phyloP scores from a whole-genome alignment of 768 basidiomycete species.

The Scleroderma bovista region DNA sequence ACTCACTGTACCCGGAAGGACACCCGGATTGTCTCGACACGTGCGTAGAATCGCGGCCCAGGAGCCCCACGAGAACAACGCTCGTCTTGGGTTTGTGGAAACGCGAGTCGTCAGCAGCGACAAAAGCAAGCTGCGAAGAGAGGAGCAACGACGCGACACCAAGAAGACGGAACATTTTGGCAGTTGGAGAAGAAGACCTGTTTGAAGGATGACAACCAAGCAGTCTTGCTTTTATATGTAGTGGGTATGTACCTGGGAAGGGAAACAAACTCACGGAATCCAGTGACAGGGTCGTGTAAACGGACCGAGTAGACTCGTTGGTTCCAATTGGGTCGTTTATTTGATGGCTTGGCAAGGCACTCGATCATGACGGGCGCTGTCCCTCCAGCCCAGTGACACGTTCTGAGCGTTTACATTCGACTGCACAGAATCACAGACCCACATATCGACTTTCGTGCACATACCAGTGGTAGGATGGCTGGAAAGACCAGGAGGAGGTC shows the following conservation, averaged over 20 bases:
- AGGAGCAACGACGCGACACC: constrained; percentile 4
- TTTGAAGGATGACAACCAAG: neutral
- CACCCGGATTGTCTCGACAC: constrained; percentile 8
- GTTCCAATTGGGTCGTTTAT: neutral
- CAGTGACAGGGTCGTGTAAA: neutral
- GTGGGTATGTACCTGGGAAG: neutral
- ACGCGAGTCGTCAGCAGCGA: constrained; percentile 1
- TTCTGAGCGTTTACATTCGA: too few relatives aligned
- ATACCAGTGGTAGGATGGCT: too few relatives aligned
- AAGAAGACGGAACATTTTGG: constrained; percentile 12
- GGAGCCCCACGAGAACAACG: constrained; percentile 7
- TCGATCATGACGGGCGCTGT: too few relatives aligned
- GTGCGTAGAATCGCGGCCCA: constrained; percentile 8
- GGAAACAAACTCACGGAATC: neutral
- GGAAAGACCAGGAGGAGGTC: too few relatives aligned
- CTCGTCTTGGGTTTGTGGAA: constrained; percentile 4
- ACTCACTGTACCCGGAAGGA: constrained; percentile 10
- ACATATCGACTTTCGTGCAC: too few relatives aligned
- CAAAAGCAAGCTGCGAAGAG: constrained; percentile 7
- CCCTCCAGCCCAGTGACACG: too few relatives aligned
- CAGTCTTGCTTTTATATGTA: neutral
- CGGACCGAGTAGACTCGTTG: neutral
- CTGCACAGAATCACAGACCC: too few relatives aligned
- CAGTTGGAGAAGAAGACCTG: neutral
- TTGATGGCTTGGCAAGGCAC: neutral